A percentile compares a stretch with the other conserved stretches of the same genome.
phyloP scores from a whole-genome alignment of 306 rosid species.

The Malus orientalis region DNA sequence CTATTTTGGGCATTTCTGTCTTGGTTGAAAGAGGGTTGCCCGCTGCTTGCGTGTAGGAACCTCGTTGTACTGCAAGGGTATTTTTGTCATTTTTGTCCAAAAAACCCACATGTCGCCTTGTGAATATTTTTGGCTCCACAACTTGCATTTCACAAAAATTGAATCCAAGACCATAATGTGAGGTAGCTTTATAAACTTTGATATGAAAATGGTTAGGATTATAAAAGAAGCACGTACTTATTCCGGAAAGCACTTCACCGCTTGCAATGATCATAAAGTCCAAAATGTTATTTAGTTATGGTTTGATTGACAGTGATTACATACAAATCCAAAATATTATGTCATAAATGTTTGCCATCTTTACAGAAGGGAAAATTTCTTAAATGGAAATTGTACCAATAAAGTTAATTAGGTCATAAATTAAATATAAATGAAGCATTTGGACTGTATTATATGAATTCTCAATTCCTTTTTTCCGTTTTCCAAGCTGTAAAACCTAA shows the following conservation, averaged over 20 bases:
- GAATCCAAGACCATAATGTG: background rate
- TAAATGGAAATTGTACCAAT: background rate
- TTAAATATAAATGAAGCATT: background rate
- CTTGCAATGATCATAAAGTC: too few relatives aligned
- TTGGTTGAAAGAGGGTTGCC: too few relatives aligned
- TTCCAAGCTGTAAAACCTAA: background rate
- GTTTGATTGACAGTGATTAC: too few relatives aligned
- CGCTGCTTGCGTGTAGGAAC: too few relatives aligned
- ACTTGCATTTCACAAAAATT: background rate
- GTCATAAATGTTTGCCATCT: background rate
- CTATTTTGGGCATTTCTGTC: too few relatives aligned
- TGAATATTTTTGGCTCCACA: too few relatives aligned
- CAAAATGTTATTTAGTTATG: background rate
- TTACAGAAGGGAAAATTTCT: background rate
- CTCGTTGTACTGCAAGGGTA: too few relatives aligned
- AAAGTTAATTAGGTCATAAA: background rate
- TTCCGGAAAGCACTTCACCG: background rate
- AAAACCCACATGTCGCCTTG: too few relatives aligned
- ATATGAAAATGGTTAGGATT: background rate
- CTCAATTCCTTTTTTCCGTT: background rate
- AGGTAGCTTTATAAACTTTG: too few relatives aligned
- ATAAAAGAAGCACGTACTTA: background rate
- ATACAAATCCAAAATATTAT: too few relatives aligned
- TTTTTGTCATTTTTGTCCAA: too few relatives aligned
- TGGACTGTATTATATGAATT: background rate